Percentiles rank a stretch among this genome's conserved stretches.
phyloP scores from a whole-genome alignment of 2,329 filamentous ascomycete species.

The Colletotrichum ledebouriae region DNA sequence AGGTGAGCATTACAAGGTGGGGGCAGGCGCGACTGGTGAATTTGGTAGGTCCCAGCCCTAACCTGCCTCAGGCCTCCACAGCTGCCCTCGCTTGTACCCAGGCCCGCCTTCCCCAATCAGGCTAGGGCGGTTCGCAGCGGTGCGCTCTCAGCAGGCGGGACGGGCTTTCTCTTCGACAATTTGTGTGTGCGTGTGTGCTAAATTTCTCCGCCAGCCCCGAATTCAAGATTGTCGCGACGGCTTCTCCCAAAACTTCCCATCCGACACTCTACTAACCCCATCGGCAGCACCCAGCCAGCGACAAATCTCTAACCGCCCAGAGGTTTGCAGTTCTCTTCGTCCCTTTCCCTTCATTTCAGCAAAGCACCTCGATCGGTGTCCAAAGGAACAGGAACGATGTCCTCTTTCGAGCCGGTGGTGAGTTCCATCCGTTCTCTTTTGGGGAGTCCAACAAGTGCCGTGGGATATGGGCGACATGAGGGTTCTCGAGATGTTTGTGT shows the following conservation, averaged over 20 bases:
- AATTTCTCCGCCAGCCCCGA: conserved; percentile 44
- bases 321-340: conserved; percentile 44
- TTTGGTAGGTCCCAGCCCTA: conserved; percentile 58
- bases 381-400: conserved; percentile 67
- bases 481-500: conserved; percentile 22
- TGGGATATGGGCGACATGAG: conserved; percentile 11
- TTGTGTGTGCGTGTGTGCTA: conserved; percentile 45
- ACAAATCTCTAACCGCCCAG: conserved; percentile 44
- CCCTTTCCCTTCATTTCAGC: conserved; percentile 41
- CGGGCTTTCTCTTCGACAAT: conserved; percentile 35
- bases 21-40: not conserved
- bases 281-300: conserved; percentile 43
- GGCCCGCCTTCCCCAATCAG: conserved; percentile 49
- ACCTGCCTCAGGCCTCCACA: conserved; percentile 48
- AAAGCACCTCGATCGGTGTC: conserved; percentile 45
- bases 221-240: conserved; percentile 43
- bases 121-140: conserved; percentile 48
- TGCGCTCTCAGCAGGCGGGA: conserved; percentile 29
- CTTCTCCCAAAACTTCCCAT: conserved; percentile 41
- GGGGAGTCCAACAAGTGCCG: not conserved
- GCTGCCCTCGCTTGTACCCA: conserved; percentile 53
- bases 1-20: conserved; percentile 5
- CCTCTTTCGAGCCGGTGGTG: conserved; percentile 79
- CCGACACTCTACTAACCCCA: conserved; percentile 45
- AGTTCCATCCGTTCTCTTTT: conserved; percentile 56